Evolutionary conservation across 768 basidiomycete species (phyloP).

Genomic region (Lenzites betulinus): DNA sequence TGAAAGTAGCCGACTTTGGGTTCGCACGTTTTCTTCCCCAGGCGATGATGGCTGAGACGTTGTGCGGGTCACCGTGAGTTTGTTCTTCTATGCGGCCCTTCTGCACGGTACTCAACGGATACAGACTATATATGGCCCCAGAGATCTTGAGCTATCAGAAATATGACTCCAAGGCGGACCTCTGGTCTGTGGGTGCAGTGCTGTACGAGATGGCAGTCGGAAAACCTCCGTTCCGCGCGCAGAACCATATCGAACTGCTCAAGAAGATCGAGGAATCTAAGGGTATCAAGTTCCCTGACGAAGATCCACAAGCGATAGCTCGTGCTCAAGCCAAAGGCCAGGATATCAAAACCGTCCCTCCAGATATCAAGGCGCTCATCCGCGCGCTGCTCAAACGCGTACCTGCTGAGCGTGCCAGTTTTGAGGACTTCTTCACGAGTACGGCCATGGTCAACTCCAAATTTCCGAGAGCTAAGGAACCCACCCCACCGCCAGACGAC

Average conservation of each 20-base stretch:
- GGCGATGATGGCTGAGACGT: conserved; percentile 93
- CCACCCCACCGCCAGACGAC: conserved; percentile 33
- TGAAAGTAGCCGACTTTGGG: conserved; percentile 98
- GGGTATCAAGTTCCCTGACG: conserved; percentile 93
- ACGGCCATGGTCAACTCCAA: conserved; percentile 75
- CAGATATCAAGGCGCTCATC: conserved; percentile 88
- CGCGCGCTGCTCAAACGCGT: conserved; percentile 79
- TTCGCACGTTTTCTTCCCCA: conserved; percentile 93
- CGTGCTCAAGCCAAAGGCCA: conserved; percentile 49
- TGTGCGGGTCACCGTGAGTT: conserved; percentile 94
- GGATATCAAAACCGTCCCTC: conserved; percentile 61
- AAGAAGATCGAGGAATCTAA: conserved; percentile 92
- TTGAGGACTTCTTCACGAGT: conserved; percentile 91
- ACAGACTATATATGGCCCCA: conserved; percentile 96
- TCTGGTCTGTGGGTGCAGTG: conserved; percentile 98
- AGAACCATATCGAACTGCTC: conserved; percentile 93
- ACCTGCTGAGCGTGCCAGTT: conserved; percentile 82
- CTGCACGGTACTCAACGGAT: neutral
- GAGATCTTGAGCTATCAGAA: conserved; percentile 97
- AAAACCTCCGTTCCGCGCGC: conserved; percentile 90
- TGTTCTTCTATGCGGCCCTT: neutral
- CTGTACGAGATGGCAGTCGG: conserved; percentile 95
- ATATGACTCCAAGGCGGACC: conserved; percentile 96
- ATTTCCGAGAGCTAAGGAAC: conserved; percentile 58
- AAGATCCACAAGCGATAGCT: conserved; percentile 60